Percentiles rank a stretch among this genome's conserved stretches.
These are phyloP conservation scores for Trichoderma lentiforme DNA, from an alignment of 2,329 filamentous ascomycete species.

Conservation along the genomic window DNA sequence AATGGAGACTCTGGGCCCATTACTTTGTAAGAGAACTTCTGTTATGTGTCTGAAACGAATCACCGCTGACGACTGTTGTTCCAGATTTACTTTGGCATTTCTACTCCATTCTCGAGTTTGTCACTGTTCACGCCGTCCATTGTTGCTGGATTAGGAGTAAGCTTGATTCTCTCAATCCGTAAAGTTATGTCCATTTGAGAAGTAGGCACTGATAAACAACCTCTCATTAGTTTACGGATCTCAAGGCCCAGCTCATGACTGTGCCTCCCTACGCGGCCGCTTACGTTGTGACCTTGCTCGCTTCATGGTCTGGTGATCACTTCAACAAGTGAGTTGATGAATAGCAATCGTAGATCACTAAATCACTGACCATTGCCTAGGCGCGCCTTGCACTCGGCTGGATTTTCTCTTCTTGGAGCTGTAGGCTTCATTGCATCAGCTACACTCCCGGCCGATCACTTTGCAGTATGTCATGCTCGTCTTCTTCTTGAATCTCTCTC, in stretches of 20 bases:
- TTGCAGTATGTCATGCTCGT: neutral
- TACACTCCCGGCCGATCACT: neutral
- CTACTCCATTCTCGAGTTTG: neutral
- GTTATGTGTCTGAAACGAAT: neutral
- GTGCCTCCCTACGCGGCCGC: neutral
- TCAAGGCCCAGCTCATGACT: slow-evolving; percentile 1
- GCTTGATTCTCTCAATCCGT: neutral
- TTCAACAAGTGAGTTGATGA: neutral
- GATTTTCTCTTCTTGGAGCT: neutral
- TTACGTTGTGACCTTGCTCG: neutral
- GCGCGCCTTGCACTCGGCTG: neutral
- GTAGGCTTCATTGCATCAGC: neutral
- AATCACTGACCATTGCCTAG: neutral
- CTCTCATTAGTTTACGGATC: neutral
- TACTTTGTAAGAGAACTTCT: neutral
- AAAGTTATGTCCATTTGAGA: neutral
- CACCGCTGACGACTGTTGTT: neutral
- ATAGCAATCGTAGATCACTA: neutral
- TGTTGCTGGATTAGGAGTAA: neutral
- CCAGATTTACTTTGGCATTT: neutral
- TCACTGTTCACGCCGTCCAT: neutral
- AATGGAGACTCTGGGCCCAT: neutral
- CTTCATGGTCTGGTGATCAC: neutral
- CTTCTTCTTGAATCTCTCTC: neutral
- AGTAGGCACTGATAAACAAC: neutral